Percentiles rank a stretch among this genome's conserved stretches.
phyloP scores from a whole-genome alignment of 306 rosid genomes.

The Citrullus amarus region DNA sequence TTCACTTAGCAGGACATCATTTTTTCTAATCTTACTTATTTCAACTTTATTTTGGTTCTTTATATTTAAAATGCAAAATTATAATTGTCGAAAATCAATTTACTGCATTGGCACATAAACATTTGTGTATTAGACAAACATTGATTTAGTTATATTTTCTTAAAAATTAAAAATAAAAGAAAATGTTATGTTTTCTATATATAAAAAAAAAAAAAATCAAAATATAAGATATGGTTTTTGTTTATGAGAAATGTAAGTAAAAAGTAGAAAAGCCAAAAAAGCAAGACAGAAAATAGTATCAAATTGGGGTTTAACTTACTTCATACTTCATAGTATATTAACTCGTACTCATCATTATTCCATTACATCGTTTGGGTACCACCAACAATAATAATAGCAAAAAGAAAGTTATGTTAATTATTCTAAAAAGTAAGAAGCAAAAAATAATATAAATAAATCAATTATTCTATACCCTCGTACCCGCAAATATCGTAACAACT shows the following conservation, averaged over 20 bases:
- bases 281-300: neutral
- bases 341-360: neutral
- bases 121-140: neutral
- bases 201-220: neutral
- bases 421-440: no score
- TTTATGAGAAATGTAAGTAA: neutral
- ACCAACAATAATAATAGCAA: neutral
- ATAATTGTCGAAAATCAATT: no score
- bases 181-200: neutral
- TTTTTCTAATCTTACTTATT: no score
- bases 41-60: neutral
- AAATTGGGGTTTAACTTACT: neutral
- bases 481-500: no score
- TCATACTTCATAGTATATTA: neutral
- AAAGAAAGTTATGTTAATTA: no score
- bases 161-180: neutral
- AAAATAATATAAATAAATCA: no score
- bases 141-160: neutral
- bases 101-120: no score
- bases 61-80: no score
- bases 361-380: neutral
- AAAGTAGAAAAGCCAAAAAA: neutral
- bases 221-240: neutral
- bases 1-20: no score
- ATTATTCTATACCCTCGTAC: no score